Base-by-base conservation (phyloP, 1,284 basidiomycete species). In the Wallemia mellicola region DNA sequence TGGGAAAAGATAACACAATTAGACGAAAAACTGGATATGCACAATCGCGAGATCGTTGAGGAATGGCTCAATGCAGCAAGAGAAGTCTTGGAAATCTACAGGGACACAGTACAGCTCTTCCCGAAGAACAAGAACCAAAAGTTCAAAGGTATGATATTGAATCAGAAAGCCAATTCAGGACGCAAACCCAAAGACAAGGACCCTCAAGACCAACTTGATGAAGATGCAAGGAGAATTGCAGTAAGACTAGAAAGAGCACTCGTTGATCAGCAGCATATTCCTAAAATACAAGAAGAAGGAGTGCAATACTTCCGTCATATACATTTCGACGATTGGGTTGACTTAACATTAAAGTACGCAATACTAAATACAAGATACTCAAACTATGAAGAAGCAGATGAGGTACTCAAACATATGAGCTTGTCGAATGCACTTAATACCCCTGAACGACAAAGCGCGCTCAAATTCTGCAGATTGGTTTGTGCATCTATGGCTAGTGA, bases 261-360 rank as follows among this genome's bases (percentile, higher is more conserved):
- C 22, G n/a, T 63, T n/a, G 68, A 64, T 57, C 59, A 38, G 24
- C 58, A 32, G 19, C 65, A 66, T 59, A 68, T 66, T 11, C 57
- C 62, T 54, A 67, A 66, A 15, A 65, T 69, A 64, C 68, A 69
- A 59, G 38, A 48, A 17, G 70, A 69, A 14, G 75, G 72, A 56
- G 74, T 79, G 0, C 73, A 77, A 58, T 71, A 76, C 1, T 95
- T 92, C 68, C 79, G 89, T 3, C 83, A 84, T 0, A 74, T 94
- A n/a, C 74, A 74, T 1, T 84, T 88, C 63, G 81, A 84, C 61
- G 80, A 85, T 59, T 96, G 92, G 92, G 69, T 92, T 58, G 73
- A 75, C 2, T 67, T 95, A 24, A 81, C 89, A 64, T 79, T 92
- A 73, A 48, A 48, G n/a, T 48, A 17, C 22, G 38, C 38, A 5